Percentiles rank a stretch among this genome's conserved stretches.
Conservation (phyloP, 2,329 filamentous ascomycete genomes). For the Xylaria multiplex region DNA sequence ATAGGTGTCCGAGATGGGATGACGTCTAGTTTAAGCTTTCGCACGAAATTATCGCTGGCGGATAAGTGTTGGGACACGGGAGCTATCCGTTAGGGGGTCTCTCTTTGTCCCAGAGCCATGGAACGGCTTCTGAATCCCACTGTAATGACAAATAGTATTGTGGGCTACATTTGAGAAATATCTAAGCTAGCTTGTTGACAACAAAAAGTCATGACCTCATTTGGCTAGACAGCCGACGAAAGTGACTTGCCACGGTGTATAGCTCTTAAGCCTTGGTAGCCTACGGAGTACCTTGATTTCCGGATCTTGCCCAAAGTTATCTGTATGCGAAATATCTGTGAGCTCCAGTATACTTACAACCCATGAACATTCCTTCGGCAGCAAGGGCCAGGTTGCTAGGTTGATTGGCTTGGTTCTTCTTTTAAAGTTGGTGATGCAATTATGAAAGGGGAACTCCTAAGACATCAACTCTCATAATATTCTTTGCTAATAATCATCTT, state of each 20-base stretch:
- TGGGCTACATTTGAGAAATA: neutral
- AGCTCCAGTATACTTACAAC: too few relatives aligned
- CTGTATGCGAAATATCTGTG: neutral
- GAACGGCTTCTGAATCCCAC: neutral
- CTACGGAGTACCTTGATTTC: neutral
- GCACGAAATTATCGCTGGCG: neutral
- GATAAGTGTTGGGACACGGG: neutral
- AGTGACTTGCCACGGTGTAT: neutral
- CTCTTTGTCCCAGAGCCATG: constrained; percentile 7
- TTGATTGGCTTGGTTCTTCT: too few relatives aligned
- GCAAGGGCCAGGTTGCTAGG: too few relatives aligned
- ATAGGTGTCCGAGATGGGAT: neutral
- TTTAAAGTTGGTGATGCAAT: too few relatives aligned
- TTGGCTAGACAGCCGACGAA: too few relatives aligned
- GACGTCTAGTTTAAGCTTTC: constrained; percentile 12
- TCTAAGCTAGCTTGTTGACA: neutral
- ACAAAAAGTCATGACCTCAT: neutral
- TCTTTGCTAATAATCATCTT: too few relatives aligned
- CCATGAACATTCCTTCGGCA: neutral
- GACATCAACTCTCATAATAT: too few relatives aligned
- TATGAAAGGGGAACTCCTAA: too few relatives aligned
- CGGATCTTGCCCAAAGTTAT: neutral
- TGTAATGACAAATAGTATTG: neutral
- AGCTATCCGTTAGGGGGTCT: neutral
- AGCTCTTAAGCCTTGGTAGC: neutral